phyloP scores from a whole-genome alignment of 306 rosid species.

The Pachyrhizus erosus region DNA sequence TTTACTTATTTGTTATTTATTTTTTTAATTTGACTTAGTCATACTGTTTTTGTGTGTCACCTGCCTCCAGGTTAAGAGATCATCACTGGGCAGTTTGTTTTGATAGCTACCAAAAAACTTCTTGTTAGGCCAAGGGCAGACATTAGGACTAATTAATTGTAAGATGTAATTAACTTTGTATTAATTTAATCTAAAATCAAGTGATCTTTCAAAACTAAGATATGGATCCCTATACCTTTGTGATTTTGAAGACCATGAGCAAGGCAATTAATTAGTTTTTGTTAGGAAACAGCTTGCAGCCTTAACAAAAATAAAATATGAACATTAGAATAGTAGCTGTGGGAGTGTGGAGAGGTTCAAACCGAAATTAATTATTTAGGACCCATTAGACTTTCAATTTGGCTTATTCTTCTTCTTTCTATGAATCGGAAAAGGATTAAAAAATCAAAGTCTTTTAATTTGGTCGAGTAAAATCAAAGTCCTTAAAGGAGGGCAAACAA shows the following conservation, averaged over 20 bases:
- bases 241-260: neutral
- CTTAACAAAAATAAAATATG: conserved; percentile 1
- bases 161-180: conserved; percentile 1
- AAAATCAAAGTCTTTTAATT: neutral
- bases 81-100: conserved; percentile 9
- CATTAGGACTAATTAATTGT: conserved; percentile 32
- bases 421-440: neutral
- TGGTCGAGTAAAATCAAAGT: conserved; percentile 1
- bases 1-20: neutral
- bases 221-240: neutral
- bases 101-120: conserved; percentile 9
- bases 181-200: conserved; percentile 21
- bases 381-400: conserved; percentile 48
- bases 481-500: neutral
- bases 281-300: conserved; percentile 37
- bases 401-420: conserved; percentile 25
- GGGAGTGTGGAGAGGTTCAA: conserved; percentile 1
- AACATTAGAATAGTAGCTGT: neutral
- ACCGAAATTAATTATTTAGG: conserved; percentile 37
- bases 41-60: neutral
- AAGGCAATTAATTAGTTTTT: neutral
- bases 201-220: neutral
- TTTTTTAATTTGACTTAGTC: conserved; percentile 31
- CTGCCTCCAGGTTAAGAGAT: conserved; percentile 21
- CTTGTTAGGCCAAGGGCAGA: conserved; percentile 19